Evolutionary conservation across 345 rosid genomes (phyloP), one percentile per base, ranked within the genome.

Genomic region (Fremontodendron californicum): DNA sequence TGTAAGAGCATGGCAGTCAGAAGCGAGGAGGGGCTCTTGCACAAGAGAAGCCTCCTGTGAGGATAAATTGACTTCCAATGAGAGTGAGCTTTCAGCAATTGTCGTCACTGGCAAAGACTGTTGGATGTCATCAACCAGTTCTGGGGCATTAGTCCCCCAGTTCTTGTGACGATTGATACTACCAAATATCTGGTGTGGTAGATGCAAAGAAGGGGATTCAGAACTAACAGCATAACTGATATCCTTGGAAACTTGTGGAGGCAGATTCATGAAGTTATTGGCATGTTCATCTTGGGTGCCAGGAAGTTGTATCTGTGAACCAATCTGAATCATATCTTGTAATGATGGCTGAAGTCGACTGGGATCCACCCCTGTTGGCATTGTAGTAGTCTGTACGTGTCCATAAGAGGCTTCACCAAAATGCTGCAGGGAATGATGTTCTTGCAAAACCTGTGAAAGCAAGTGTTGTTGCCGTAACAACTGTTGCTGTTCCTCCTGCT

Each of bases 401-500:
- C 90, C 91, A 86, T 80, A 88, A 52, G 97, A 62, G 42, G 81
- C 82, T 80, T 93, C 97, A 67, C 85, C 86, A 57, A 89, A 78
- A 23, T 62, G 78, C 80, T 84, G 90, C 52, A 81, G 83, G 81
- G 89, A 66, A 68, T 90, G 92, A 73, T 86, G 97, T 78, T 91
- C 94, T 52, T 88, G 81, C 58, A 91, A 80, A 85, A 82, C 93
- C 87, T 90, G 94, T 52, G 97, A 91, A 78, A 89, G 91, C 75
- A 93, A 82, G 80, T 90, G 97, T 57, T 89, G 93, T 78, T 92
- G 97, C 62, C 89, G 83, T 83, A 94, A 82, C 77, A 93, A 79
- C 85, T 90, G 95, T 81, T 91, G 96, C 77, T 94, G 94, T 85
- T 91, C 90, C 83, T 93, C 92, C 72, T 89, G 97, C 75, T 90